Evolutionary conservation across 2,329 filamentous ascomycete genomes (phyloP).

Genomic region (Gaeumannomyces sp.): DNA sequence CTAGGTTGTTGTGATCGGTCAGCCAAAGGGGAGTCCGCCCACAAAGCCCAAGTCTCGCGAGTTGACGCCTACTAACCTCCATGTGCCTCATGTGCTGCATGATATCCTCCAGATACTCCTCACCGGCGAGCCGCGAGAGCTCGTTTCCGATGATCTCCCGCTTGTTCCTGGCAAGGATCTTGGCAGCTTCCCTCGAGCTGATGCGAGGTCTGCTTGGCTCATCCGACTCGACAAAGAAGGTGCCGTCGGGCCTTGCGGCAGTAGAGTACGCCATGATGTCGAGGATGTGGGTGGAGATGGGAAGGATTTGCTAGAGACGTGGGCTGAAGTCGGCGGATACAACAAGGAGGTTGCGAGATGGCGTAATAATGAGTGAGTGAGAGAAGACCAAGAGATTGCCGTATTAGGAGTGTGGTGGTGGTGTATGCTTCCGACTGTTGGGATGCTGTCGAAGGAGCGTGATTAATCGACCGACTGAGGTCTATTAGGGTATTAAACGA

Average conservation of each 20-base stretch:
- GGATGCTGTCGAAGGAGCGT: conserved; percentile 23
- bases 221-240: conserved; percentile 52
- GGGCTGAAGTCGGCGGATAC: conserved; percentile 3
- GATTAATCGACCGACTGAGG: conserved; percentile 11
- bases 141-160: conserved; percentile 87
- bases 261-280: conserved; percentile 25
- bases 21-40: not conserved
- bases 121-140: conserved; percentile 74
- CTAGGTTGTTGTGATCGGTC: conserved; percentile 24
- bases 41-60: not conserved
- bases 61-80: conserved; percentile 54
- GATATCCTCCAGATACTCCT: conserved; percentile 92
- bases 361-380: conserved; percentile 12
- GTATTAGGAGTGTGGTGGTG: conserved; percentile 15
- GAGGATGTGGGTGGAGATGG: conserved; percentile 15
- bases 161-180: conserved; percentile 70
- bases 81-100: conserved; percentile 91
- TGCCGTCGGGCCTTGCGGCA: conserved; percentile 33
- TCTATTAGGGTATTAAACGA: conserved; percentile 53
- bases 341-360: conserved; percentile 1
- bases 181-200: conserved; percentile 68
- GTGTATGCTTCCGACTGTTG: conserved; percentile 25
- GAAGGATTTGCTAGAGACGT: not conserved
- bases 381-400: conserved; percentile 16
- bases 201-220: conserved; percentile 48